phyloP scores from a whole-genome alignment of 2,329 filamentous ascomycete species.

The Zymoseptoria crescenta region DNA sequence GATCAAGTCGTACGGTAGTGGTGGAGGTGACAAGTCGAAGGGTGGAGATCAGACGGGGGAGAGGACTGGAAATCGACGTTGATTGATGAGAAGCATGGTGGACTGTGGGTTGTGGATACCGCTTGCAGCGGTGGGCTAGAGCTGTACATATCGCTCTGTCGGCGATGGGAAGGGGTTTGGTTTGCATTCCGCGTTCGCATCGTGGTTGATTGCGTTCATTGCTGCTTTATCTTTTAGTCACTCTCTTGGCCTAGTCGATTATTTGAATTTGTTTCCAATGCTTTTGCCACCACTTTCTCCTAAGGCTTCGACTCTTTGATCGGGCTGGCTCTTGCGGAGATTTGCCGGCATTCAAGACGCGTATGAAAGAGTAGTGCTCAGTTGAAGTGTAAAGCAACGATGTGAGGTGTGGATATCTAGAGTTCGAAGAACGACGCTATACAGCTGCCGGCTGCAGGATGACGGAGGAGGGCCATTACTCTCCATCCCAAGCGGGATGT shows the following conservation, averaged over 20 bases:
- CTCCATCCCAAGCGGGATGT: too few relatives aligned
- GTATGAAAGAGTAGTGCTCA: not conserved
- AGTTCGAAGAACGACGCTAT: not conserved
- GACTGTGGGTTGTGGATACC: not conserved
- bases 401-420: not conserved
- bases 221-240: not conserved
- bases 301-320: not conserved
- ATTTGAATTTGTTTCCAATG: not conserved
- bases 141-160: conserved; percentile 1
- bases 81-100: not conserved
- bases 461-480: not conserved
- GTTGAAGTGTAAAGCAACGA: not conserved
- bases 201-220: not conserved
- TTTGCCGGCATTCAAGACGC: not conserved
- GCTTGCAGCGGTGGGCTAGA: not conserved
- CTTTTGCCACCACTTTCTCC: not conserved
- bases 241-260: not conserved
- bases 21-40: not conserved
- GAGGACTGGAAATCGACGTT: not conserved
- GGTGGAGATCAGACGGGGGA: not conserved
- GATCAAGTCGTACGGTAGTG: conserved; percentile 4
- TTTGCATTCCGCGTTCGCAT: not conserved
- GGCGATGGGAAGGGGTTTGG: not conserved
- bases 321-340: not conserved
- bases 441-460: not conserved